phyloP scores from a whole-genome alignment of 164 flowering plant species.

The Litsea cubeba region DNA sequence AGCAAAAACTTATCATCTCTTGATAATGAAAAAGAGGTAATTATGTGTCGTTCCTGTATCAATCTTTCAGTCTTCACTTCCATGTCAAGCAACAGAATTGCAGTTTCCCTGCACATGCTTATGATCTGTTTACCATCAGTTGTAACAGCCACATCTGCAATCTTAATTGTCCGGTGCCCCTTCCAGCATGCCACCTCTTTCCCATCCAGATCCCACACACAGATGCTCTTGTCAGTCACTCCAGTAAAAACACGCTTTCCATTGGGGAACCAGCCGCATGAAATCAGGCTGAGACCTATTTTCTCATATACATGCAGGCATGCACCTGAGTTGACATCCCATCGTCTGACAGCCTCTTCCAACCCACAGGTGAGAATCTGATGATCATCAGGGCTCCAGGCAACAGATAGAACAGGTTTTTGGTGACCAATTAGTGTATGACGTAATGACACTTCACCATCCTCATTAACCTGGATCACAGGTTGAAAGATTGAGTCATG shows the following conservation, averaged over 20 bases:
- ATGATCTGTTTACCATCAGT: slow-evolving; percentile 63
- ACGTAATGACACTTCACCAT: slow-evolving; percentile 31
- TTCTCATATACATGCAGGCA: slow-evolving; percentile 72
- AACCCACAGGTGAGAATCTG: slow-evolving; percentile 82
- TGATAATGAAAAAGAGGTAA: slow-evolving; percentile 71
- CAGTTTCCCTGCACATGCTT: slow-evolving; percentile 51
- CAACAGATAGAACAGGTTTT: slow-evolving; percentile 50
- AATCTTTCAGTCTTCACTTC: slow-evolving; percentile 45
- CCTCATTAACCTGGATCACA: slow-evolving; percentile 31
- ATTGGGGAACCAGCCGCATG: slow-evolving; percentile 87
- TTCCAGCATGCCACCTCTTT: slow-evolving; percentile 69
- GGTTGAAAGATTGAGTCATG: not conserved
- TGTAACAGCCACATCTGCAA: slow-evolving; percentile 72
- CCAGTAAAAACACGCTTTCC: slow-evolving; percentile 57
- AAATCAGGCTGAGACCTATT: slow-evolving; percentile 43
- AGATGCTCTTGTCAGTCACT: slow-evolving; percentile 69
- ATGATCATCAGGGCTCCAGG: slow-evolving; percentile 76
- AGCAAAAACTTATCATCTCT: slow-evolving; percentile 48
- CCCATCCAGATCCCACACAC: slow-evolving; percentile 86
- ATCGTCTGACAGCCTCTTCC: slow-evolving; percentile 64
- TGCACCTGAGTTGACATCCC: slow-evolving; percentile 73
- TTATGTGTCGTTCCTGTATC: slow-evolving; percentile 52
- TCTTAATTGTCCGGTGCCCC: slow-evolving; percentile 54
- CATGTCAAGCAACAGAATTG: slow-evolving; percentile 45
- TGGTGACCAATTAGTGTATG: slow-evolving; percentile 57